These are phyloP conservation scores for Silene uniflora DNA, from an alignment of 148 eudicot species.

Conservation along the genomic window DNA sequence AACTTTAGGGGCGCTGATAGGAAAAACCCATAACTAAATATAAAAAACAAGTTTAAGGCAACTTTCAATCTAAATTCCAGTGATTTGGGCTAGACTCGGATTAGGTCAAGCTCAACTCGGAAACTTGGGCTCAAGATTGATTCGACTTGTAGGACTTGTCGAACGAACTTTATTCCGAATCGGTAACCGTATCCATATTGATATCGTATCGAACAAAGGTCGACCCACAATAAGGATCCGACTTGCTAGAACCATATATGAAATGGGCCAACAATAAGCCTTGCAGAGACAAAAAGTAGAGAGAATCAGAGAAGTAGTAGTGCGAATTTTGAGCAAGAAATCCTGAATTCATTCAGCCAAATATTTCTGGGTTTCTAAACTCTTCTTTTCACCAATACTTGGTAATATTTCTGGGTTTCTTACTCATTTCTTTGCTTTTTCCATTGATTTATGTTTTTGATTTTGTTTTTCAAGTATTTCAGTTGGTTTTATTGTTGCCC, in stretches of 20 bases:
- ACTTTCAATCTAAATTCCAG: too few relatives aligned
- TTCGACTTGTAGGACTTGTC: too few relatives aligned
- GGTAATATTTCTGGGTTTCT: neutral
- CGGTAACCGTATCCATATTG: too few relatives aligned
- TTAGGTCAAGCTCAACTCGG: too few relatives aligned
- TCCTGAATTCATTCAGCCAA: neutral
- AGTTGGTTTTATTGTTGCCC: conserved; percentile 1
- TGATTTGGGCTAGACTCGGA: too few relatives aligned
- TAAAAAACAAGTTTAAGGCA: too few relatives aligned
- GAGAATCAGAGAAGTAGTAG: too few relatives aligned
- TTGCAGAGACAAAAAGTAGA: neutral
- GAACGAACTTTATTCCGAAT: too few relatives aligned
- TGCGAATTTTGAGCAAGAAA: neutral
- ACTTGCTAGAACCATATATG: neutral
- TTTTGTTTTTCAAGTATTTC: too few relatives aligned
- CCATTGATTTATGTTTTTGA: neutral
- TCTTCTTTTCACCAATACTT: neutral
- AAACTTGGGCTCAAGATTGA: too few relatives aligned
- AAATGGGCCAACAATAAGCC: neutral
- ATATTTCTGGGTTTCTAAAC: neutral
- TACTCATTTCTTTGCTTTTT: neutral
- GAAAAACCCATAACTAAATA: too few relatives aligned
- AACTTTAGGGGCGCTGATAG: too few relatives aligned
- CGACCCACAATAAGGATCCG: neutral
- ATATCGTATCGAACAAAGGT: neutral